These are phyloP conservation scores for Pythium apleroticum DNA, from an alignment of 352 stramenopile species.

Conservation along the genomic window DNA sequence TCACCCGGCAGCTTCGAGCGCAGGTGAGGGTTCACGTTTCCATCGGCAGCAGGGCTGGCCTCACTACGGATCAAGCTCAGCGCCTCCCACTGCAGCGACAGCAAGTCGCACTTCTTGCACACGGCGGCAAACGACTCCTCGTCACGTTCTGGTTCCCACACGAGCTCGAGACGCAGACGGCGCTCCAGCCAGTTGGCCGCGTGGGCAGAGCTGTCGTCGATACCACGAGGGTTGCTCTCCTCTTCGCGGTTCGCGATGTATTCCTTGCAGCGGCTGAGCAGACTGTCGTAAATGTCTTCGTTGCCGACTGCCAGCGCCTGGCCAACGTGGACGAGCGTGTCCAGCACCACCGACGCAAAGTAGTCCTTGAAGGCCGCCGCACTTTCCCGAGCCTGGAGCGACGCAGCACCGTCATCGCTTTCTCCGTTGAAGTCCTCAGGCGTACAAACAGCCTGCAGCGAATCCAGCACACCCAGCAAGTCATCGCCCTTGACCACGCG, in stretches of 20 bases:
- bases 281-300: constrained; percentile 66
- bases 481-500: constrained; percentile 65
- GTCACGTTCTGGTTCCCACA: constrained; percentile 63
- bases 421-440: constrained; percentile 58
- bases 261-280: constrained; percentile 68
- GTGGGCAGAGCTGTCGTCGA: constrained; percentile 23
- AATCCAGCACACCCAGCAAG: constrained; percentile 56
- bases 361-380: constrained; percentile 76
- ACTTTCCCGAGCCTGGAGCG: constrained; percentile 46
- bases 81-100: constrained; percentile 62
- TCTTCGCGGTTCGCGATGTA: constrained; percentile 69
- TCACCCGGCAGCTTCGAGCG: constrained; percentile 54
- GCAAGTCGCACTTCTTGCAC: constrained; percentile 62
- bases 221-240: constrained; percentile 55
- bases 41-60: constrained; percentile 13
- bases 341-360: constrained; percentile 65
- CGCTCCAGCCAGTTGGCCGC: constrained; percentile 66
- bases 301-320: constrained; percentile 39
- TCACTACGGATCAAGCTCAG: constrained; percentile 45
- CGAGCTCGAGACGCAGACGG: constrained; percentile 62
- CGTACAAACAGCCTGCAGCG: constrained; percentile 63
- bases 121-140: constrained; percentile 44
- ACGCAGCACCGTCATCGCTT: constrained; percentile 31
- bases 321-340: constrained; percentile 66
- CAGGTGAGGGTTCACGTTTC: constrained; percentile 34